A percentile compares a stretch with the other conserved stretches of the same genome.
Evolutionary conservation across 2,329 filamentous ascomycete species (phyloP).

Genomic region (Tolypocladium inflatum): DNA sequence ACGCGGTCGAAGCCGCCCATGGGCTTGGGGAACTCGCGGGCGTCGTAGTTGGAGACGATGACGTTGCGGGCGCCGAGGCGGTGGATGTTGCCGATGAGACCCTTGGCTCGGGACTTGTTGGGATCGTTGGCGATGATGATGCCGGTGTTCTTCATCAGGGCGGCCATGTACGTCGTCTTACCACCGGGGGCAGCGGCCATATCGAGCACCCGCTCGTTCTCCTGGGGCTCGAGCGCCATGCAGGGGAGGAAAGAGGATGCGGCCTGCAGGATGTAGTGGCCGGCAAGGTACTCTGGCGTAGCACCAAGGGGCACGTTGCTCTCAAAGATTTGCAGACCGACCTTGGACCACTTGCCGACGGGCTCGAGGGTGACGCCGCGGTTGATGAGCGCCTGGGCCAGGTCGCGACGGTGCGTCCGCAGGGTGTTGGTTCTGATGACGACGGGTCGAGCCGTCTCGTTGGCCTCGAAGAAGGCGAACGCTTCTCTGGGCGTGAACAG

Average conservation of each 20-base stretch:
- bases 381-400: constrained; percentile 91
- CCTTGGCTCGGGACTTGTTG: constrained; percentile 87
- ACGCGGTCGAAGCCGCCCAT: constrained; percentile 96
- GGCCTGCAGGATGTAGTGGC: constrained; percentile 96
- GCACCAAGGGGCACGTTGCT: constrained; percentile 77
- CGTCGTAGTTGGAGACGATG: constrained; percentile 92
- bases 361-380: constrained; percentile 93
- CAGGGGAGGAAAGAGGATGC: constrained; percentile 95
- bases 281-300: constrained; percentile 93
- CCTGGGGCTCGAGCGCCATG: constrained; percentile 92
- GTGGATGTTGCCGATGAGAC: constrained; percentile 96
- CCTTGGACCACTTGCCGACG: constrained; percentile 97
- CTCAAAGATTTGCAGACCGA: constrained; percentile 94
- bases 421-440: constrained; percentile 97
- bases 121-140: constrained; percentile 94
- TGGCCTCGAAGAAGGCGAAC: constrained; percentile 97
- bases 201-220: constrained; percentile 84
- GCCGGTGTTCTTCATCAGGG: constrained; percentile 66
- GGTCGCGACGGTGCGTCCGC: constrained; percentile 63
- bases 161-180: constrained; percentile 53
- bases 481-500: constrained; percentile 90
- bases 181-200: constrained; percentile 18
- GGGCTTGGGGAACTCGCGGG: constrained; percentile 84
- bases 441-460: constrained; percentile 86
- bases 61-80: constrained; percentile 88